Conservation (phyloP, 2,329 filamentous ascomycete genomes). For the Calonectria pteridis region DNA sequence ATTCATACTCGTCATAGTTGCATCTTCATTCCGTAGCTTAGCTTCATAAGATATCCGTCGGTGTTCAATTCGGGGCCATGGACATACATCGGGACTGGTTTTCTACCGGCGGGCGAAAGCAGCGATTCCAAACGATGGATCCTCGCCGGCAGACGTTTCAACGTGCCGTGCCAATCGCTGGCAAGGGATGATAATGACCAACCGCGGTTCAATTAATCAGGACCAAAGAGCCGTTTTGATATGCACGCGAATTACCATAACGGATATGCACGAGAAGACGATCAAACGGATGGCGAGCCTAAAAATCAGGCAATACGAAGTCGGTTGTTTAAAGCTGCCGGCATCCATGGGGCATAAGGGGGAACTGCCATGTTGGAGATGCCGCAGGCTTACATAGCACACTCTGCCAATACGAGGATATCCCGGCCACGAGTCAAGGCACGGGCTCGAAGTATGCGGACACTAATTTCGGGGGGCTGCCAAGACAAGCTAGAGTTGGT, state of each 20-base stretch:
- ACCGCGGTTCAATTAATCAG: background rate
- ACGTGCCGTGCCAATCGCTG: background rate
- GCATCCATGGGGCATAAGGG: background rate
- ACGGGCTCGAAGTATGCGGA: background rate
- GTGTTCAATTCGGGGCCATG: background rate
- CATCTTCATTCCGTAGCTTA: background rate
- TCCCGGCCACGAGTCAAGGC: background rate
- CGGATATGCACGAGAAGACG: background rate
- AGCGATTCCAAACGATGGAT: background rate
- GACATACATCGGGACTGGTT: background rate
- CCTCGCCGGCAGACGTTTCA: background rate
- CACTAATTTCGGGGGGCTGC: constrained; percentile 4
- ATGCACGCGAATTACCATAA: background rate
- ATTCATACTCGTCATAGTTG: too few species aligned
- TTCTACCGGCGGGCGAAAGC: background rate
- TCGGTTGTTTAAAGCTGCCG: background rate
- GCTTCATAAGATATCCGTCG: background rate
- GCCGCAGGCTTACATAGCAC: background rate
- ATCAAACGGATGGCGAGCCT: background rate
- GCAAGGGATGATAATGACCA: background rate
- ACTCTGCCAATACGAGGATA: background rate
- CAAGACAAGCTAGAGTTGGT: constrained; percentile 1
- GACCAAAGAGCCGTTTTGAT: background rate
- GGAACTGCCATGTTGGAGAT: background rate
- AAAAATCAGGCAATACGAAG: background rate